Percentiles rank a stretch among this genome's conserved stretches.
Conservation (phyloP, 2,329 filamentous ascomycete genomes). For the Thermothelomyces thermophilus region DNA sequence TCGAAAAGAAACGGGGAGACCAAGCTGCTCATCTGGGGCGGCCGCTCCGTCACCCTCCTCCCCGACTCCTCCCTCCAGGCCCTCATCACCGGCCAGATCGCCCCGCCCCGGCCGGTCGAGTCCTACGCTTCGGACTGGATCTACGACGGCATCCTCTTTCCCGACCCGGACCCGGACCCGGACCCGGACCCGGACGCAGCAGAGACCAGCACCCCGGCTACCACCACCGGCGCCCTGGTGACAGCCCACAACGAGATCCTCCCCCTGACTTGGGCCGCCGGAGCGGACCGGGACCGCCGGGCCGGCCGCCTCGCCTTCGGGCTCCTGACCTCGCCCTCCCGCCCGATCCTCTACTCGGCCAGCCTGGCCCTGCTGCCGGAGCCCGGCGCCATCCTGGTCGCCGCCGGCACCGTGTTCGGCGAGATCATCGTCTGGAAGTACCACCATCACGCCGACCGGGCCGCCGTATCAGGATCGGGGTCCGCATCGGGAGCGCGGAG, state of each 20-base stretch:
- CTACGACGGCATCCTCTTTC: constrained; percentile 56
- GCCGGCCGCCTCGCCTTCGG: constrained; percentile 36
- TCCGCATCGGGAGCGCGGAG: too few species aligned
- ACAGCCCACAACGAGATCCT: constrained; percentile 85
- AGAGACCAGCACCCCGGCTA: background rate
- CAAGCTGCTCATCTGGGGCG: constrained; percentile 63
- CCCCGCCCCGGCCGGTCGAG: constrained; percentile 29
- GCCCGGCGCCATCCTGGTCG: constrained; percentile 58
- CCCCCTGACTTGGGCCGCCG: constrained; percentile 42
- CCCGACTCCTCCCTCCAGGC: constrained; percentile 29
- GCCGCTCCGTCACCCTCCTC: constrained; percentile 47
- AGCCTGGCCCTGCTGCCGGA: constrained; percentile 59
- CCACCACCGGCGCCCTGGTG: constrained; percentile 50
- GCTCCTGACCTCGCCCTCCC: constrained; percentile 55
- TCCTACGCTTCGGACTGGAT: constrained; percentile 66
- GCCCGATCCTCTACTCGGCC: constrained; percentile 84
- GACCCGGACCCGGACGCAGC: background rate
- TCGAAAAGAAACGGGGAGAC: background rate
- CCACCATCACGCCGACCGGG: background rate
- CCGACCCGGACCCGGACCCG: constrained; percentile 23
- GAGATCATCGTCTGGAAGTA: constrained; percentile 89
- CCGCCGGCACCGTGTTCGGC: constrained; percentile 88
- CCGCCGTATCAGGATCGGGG: too few species aligned
- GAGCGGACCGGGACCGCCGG: too few species aligned
- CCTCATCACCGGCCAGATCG: constrained; percentile 27